Evolutionary conservation across 495 filamentous ascomycete genomes (phyloP).

Genomic region (Talaromyces trachyspermus): DNA sequence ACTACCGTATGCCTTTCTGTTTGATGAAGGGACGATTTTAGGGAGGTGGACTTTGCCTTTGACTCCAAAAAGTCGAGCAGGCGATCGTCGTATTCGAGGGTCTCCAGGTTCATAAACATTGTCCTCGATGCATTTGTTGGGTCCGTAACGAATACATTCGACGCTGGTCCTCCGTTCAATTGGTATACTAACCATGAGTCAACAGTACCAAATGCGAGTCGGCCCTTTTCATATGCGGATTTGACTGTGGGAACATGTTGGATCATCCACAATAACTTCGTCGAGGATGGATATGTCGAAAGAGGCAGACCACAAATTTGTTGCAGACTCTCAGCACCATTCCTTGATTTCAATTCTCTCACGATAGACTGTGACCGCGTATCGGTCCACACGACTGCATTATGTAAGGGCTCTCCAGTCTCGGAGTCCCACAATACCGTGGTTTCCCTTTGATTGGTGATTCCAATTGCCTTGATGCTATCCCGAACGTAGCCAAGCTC

Average conservation of each 20-base stretch:
- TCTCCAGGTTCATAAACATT: conserved; percentile 92
- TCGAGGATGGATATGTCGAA: conserved; percentile 87
- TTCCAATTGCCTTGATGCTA: conserved; percentile 75
- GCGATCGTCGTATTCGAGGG: conserved; percentile 73
- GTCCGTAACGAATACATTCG: conserved; percentile 76
- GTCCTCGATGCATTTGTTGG: conserved; percentile 89
- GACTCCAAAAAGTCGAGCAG: conserved; percentile 74
- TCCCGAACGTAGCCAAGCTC: conserved; percentile 55
- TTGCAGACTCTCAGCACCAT: conserved; percentile 57
- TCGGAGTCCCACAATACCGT: conserved; percentile 84
- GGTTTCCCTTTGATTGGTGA: conserved; percentile 95
- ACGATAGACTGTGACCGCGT: conserved; percentile 76
- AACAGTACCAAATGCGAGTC: conserved; percentile 82
- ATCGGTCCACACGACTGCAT: conserved; percentile 93
- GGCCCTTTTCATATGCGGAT: conserved; percentile 69
- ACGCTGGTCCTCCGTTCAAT: conserved; percentile 69
- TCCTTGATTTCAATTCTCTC: conserved; percentile 59
- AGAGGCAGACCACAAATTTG: conserved; percentile 80
- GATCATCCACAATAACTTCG: conserved; percentile 85
- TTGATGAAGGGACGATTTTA: conserved; percentile 79
- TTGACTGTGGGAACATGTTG: conserved; percentile 63
- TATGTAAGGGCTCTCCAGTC: conserved; percentile 79
- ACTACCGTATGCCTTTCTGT: conserved; percentile 62
- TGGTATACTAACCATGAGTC: conserved; percentile 90
- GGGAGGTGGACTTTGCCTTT: conserved; percentile 66